Conservation (phyloP, 306 rosid genomes). For the Vigna nakashimae region DNA sequence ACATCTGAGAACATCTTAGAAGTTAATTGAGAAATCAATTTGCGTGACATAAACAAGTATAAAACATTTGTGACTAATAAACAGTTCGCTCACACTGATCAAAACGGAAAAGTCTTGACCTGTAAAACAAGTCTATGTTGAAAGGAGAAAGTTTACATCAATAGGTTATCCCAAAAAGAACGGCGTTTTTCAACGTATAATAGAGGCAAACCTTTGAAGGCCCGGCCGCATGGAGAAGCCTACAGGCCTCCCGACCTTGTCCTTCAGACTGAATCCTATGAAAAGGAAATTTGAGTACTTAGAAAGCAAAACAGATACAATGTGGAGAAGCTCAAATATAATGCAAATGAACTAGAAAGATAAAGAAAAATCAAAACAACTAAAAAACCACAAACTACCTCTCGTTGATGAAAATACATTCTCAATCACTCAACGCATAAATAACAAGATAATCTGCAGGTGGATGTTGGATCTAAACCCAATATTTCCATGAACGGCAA, state of each 20-base stretch:
- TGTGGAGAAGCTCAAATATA: slow-evolving; percentile 8
- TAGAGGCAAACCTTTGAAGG: slow-evolving; percentile 73
- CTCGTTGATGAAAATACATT: slow-evolving; percentile 28
- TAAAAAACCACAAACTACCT: slow-evolving; percentile 15
- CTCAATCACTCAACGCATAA: slow-evolving; percentile 21
- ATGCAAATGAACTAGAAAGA: slow-evolving; percentile 29
- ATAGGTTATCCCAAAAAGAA: neutral
- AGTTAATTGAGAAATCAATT: slow-evolving; percentile 18
- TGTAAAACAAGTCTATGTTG: slow-evolving; percentile 5
- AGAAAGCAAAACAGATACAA: slow-evolving; percentile 33
- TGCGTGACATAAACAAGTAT: slow-evolving; percentile 15
- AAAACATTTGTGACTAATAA: neutral
- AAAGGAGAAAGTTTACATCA: slow-evolving; percentile 26
- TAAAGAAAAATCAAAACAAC: slow-evolving; percentile 17
- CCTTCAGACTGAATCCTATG: slow-evolving; percentile 75
- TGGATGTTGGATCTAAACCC: slow-evolving; percentile 17
- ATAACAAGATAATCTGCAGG: neutral
- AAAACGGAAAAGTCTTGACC: slow-evolving; percentile 13
- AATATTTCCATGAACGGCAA: slow-evolving; percentile 2
- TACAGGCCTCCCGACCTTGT: slow-evolving; percentile 84
- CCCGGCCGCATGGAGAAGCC: slow-evolving; percentile 79
- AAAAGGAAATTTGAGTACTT: slow-evolving; percentile 18
- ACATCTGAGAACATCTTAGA: neutral
- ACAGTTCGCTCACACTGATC: neutral
- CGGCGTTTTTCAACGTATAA: slow-evolving; percentile 1